Base-by-base conservation (phyloP, 1,284 basidiomycete species). In the Bjerkandera adusta region DNA sequence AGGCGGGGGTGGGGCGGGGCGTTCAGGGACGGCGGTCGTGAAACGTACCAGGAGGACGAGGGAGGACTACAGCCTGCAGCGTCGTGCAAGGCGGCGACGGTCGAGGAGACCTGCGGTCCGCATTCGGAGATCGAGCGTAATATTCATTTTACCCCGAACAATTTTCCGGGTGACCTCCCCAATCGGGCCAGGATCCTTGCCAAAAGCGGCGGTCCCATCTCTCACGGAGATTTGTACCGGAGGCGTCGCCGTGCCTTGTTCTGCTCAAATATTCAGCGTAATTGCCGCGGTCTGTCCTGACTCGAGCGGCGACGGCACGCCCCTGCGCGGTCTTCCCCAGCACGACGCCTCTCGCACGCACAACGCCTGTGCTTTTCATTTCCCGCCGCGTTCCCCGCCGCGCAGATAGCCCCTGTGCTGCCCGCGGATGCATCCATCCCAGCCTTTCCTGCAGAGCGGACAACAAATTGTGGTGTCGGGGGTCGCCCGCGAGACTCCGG, bases 91-190 rank as follows among this genome's bases (percentile, higher is more conserved):
- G 44, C 48, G 43, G 48, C 43, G 49, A 50, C 39, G 49, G 48
- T 45, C 43, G 40, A 50, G 47, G 40, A 41, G 20, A 46, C 45
- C 41, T 44, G 49, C 49, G 45, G 49, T 20, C 49, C 49, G 49
- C 26, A 43, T 51, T 51, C 49, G 49, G 49, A 49, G 43, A 49
- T 45, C 36, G n/a, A 18, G 12, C 32, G 32, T 49, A 46, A 42
- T 46, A 50, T 50, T 46, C 44, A 34, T 40, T 45, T 50, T 42
- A 39, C 25, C 37, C 43, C 21, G 25, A 29, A 34, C 43, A 47
- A 43, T 43, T 51, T 47, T 40, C 45, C 21, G 38, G 41, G 30
- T 32, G 39, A 47, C 21, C 30, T 26, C 30, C 49, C 45, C 33
- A 44, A 48, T 29, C 20, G 5, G 45, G 27, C 18, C 11, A 25